These are phyloP conservation scores for Tremellales sp. DNA, from an alignment of 1,284 basidiomycete species.

Conservation along the genomic window DNA sequence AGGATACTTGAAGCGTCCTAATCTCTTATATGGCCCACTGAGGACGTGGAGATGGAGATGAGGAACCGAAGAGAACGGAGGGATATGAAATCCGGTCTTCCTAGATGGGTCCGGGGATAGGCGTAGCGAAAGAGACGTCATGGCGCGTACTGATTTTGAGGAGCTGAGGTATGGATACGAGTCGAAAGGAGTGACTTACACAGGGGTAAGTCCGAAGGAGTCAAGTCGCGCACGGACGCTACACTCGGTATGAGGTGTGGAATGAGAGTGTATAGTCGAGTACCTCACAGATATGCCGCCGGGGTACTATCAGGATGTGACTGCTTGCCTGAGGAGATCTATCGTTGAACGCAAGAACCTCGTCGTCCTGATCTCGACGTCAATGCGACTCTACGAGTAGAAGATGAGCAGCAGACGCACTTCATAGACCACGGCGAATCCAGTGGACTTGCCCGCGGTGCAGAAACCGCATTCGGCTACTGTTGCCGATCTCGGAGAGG, in stretches of 20 bases:
- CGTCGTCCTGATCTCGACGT: slow-evolving; percentile 52
- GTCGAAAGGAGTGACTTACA: slow-evolving; percentile 46
- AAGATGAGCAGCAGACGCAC: slow-evolving; percentile 40
- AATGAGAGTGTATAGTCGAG: background rate
- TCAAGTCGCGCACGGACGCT: slow-evolving; percentile 57
- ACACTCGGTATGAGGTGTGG: slow-evolving; percentile 17
- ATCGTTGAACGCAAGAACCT: slow-evolving; percentile 63
- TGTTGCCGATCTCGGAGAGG: background rate
- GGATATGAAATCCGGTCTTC: slow-evolving; percentile 75
- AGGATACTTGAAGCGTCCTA: slow-evolving; percentile 59
- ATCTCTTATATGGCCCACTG: slow-evolving; percentile 60
- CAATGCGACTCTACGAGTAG: background rate
- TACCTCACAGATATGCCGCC: slow-evolving; percentile 57
- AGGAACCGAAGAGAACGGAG: slow-evolving; percentile 71
- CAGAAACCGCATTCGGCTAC: slow-evolving; percentile 56
- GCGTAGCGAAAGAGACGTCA: slow-evolving; percentile 59
- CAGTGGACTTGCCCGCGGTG: slow-evolving; percentile 54
- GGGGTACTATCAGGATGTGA: slow-evolving; percentile 65
- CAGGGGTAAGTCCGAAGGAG: slow-evolving; percentile 52
- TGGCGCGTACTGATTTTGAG: slow-evolving; percentile 54
- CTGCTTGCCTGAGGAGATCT: slow-evolving; percentile 57
- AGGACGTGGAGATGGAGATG: slow-evolving; percentile 79
- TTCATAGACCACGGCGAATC: slow-evolving; percentile 62
- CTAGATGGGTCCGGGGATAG: slow-evolving; percentile 52
- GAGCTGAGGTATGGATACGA: slow-evolving; percentile 2